A percentile compares a stretch with the other conserved stretches of the same genome.
Conservation (phyloP, 164 flowering plant species). For the Chloranthus sessilifolius region DNA sequence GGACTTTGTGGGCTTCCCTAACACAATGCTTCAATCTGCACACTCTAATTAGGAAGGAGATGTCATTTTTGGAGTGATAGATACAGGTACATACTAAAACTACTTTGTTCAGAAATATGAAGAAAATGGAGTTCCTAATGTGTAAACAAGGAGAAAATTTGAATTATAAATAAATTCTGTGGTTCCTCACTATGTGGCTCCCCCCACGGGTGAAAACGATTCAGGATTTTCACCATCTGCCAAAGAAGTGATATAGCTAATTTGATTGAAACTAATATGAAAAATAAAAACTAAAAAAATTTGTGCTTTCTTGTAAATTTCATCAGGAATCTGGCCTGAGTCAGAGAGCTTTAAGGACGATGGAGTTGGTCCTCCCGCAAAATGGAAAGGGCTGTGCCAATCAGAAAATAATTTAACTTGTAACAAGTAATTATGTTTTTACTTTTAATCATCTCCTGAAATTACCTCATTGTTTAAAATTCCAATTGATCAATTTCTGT, state of each 20-base stretch:
- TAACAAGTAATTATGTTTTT: conserved; percentile 56
- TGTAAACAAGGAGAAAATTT: too few species aligned
- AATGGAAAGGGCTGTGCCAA: conserved; percentile 63
- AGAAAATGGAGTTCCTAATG: too few species aligned
- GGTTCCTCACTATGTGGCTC: too few species aligned
- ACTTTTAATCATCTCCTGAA: background rate
- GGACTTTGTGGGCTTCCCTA: conserved; percentile 38
- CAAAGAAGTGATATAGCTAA: too few species aligned
- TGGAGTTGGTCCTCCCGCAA: conserved; percentile 53
- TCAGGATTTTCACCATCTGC: too few species aligned
- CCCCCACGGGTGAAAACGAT: too few species aligned
- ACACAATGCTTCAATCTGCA: conserved; percentile 2
- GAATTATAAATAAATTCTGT: too few species aligned
- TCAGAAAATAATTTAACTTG: conserved; percentile 34
- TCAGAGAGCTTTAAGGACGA: conserved; percentile 43
- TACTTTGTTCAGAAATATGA: too few species aligned
- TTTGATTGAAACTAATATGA: background rate
- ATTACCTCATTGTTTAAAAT: background rate
- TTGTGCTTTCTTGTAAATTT: conserved; percentile 15
- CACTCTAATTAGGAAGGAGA: conserved; percentile 20
- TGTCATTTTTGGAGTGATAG: conserved; percentile 35
- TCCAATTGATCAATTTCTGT: background rate
- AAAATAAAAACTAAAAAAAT: too few species aligned
- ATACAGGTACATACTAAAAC: conserved; percentile 35
- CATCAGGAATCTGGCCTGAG: conserved; percentile 60